Percentiles rank a stretch among this genome's conserved stretches.
phyloP scores from a whole-genome alignment of 1,284 basidiomycete species.

The Tylopilus sp. region DNA sequence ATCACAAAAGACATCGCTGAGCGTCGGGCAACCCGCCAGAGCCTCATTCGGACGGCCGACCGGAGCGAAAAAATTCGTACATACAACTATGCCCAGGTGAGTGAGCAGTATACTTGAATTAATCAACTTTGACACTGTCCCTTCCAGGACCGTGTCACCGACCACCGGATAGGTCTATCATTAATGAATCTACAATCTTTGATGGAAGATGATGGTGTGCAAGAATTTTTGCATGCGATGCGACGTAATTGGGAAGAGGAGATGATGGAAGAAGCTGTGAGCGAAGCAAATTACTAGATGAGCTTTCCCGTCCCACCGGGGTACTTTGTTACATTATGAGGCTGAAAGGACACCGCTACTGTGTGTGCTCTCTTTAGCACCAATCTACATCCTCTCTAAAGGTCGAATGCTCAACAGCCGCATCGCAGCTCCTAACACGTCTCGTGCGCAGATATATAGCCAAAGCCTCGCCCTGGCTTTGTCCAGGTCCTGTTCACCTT shows the following conservation, averaged over 20 bases:
- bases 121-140: neutral
- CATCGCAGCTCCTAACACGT: slow-evolving; percentile 91
- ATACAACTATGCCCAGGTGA: slow-evolving; percentile 90
- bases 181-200: slow-evolving; percentile 80
- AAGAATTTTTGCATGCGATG: slow-evolving; percentile 73
- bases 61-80: slow-evolving; percentile 94
- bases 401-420: slow-evolving; percentile 90
- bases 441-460: slow-evolving; percentile 90
- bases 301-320: neutral
- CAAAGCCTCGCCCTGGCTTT: slow-evolving; percentile 91
- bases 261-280: slow-evolving; percentile 75
- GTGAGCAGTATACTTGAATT: slow-evolving; percentile 1
- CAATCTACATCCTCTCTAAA: slow-evolving; percentile 88
- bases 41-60: slow-evolving; percentile 83
- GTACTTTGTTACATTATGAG: too few species aligned
- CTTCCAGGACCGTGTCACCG: slow-evolving; percentile 90
- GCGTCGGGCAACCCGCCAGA: slow-evolving; percentile 75
- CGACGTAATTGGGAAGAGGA: slow-evolving; percentile 73
- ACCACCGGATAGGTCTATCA: slow-evolving; percentile 88
- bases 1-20: slow-evolving; percentile 76
- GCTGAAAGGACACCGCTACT: too few species aligned
- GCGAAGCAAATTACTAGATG: slow-evolving; percentile 32
- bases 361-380: neutral
- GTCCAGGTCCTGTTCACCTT: slow-evolving; percentile 81
- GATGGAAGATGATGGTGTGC: slow-evolving; percentile 83